These are phyloP conservation scores for Toxoplasma gondii DNA, from an alignment of 169 alveolate genomes.

Conservation along the genomic window DNA sequence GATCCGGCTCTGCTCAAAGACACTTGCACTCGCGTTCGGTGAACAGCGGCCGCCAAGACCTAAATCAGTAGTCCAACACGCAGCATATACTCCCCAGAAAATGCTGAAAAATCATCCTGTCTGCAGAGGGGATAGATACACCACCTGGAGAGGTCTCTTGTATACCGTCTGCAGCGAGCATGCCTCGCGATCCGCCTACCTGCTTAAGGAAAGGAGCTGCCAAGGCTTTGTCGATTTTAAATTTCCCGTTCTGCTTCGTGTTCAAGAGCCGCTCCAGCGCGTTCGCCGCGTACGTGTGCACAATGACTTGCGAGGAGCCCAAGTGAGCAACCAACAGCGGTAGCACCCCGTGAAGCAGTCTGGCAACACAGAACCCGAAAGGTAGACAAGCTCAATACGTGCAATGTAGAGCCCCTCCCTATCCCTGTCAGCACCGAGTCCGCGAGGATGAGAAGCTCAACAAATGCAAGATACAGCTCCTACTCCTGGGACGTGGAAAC, in stretches of 20 bases:
- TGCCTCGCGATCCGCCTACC: neutral
- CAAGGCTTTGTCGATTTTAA: neutral
- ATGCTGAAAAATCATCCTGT: no score
- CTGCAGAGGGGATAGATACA: no score
- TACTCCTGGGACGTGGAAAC: neutral
- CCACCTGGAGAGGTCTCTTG: no score
- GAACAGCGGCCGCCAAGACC: no score
- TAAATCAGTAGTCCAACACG: neutral
- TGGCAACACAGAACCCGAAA: neutral
- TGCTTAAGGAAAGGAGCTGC: constrained; percentile 19
- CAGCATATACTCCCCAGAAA: no score
- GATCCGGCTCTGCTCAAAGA: no score
- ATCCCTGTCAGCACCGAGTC: no score
- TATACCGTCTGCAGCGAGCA: no score
- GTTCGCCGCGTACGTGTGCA: constrained; percentile 37
- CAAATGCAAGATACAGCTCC: neutral
- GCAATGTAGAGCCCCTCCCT: no score
- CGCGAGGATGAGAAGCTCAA: no score
- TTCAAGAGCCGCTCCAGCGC: constrained; percentile 21
- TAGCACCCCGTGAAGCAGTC: constrained; percentile 5
- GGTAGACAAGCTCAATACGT: neutral
- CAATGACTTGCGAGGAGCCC: neutral
- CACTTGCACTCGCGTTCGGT: no score
- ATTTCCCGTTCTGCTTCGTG: constrained; percentile 19
- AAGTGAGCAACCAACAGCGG: constrained; percentile 9